phyloP scores from a whole-genome alignment of 352 stramenopile species.

The Pythium graminicola region DNA sequence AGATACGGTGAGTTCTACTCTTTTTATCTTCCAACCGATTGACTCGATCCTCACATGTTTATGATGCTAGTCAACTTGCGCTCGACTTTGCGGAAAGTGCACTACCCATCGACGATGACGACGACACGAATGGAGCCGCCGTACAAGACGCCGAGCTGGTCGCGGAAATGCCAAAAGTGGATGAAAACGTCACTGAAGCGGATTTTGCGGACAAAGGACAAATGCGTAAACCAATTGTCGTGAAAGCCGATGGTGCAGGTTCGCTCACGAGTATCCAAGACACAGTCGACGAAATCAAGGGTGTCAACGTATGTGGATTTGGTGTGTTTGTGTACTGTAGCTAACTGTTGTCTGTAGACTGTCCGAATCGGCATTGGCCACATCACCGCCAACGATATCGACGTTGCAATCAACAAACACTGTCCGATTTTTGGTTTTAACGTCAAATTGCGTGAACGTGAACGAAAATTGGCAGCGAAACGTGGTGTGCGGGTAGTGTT shows the following conservation, averaged over 20 bases:
- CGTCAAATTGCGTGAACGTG: conserved; percentile 56
- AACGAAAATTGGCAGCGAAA: conserved; percentile 46
- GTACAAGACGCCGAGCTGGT: conserved; percentile 6
- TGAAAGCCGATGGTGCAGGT: conserved; percentile 70
- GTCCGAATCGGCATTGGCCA: conserved; percentile 73
- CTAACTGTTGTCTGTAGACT: conserved; percentile 33
- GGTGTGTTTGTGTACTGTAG: neutral
- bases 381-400: conserved; percentile 71
- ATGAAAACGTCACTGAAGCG: neutral
- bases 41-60: neutral
- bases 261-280: conserved; percentile 82
- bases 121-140: neutral
- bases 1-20: conserved; percentile 42
- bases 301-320: conserved; percentile 39
- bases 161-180: neutral
- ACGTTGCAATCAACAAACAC: conserved; percentile 69
- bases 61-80: conserved; percentile 44
- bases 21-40: neutral
- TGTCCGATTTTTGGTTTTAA: conserved; percentile 85
- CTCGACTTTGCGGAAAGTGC: conserved; percentile 64
- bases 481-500: conserved; percentile 64
- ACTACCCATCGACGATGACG: conserved; percentile 30
- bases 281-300: conserved; percentile 55
- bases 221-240: conserved; percentile 54
- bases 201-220: conserved; percentile 26